Base-by-base conservation (phyloP, 257 asterid species). In the Nicotiana sylvestris region DNA sequence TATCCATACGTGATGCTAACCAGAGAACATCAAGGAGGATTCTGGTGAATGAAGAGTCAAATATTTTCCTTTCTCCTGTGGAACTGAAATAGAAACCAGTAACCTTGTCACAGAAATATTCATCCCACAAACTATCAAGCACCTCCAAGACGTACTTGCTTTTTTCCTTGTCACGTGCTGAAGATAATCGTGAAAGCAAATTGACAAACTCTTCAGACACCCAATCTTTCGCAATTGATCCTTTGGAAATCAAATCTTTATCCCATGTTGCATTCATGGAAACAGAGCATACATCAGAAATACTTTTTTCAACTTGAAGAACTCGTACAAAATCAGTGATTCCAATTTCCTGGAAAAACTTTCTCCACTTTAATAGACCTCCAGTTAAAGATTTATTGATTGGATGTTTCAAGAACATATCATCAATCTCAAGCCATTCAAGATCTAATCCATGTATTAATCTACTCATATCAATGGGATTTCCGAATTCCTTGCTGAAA, bases 111-210 rank as follows among this genome's bases (percentile, higher is more conserved):
- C 90, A 83, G 87, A 93, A 96, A 88, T 81, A 84, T 70, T 87
- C 91, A 87, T 96, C 97, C 99, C 99, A 96, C 76, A 94, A 62
- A 60, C 77, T 87, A 92, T 94, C 98, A 81, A 96, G 94, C 86
- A 96, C 87, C 88, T 94, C 99, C 90, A 96, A 82, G 83, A 96
- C 88, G 87, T 85, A 84, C 80, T 84, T 89, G 85, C 94, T 90
- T 89, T 91, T 94, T 53, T 91, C 91, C 81, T 80, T 76, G 87
- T 92, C 93, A 80, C 81, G 85, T 46, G 80, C 81, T 43, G 92
- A 86, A 66, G 93, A 89, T 39, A 96, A 77, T 64, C 76, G 83
- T 76, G 97, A 89, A 51, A 96, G 83, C 83, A 96, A 82, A 76
- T 82, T 65, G 77, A 77, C 85, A 86, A 93, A 89, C 91, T 96